These are phyloP conservation scores for Kockovaella imperatae DNA, from an alignment of 768 basidiomycete species.

Conservation along the genomic window DNA sequence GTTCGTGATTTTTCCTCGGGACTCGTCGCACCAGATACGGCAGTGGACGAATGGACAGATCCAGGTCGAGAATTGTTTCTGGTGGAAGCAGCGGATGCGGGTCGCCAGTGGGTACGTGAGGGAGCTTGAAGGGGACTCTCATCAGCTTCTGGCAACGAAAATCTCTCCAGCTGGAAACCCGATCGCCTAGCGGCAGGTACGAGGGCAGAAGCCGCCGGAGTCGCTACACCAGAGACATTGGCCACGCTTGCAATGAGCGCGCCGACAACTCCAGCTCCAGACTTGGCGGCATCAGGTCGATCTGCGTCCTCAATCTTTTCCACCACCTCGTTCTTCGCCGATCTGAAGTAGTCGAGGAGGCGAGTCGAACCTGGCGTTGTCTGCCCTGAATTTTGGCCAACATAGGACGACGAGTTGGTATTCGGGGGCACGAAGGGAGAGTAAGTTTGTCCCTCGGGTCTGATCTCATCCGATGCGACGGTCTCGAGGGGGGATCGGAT, in stretches of 20 bases:
- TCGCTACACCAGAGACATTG: constrained; percentile 55
- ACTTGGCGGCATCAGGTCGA: constrained; percentile 48
- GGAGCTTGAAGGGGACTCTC: constrained; percentile 1
- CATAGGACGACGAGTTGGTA: no score
- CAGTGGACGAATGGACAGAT: constrained; percentile 32
- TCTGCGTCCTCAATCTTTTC: constrained; percentile 25
- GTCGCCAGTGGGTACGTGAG: no score
- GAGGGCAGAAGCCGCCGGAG: constrained; percentile 45
- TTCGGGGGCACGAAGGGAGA: no score
- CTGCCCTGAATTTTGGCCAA: no score
- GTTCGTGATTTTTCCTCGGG: constrained; percentile 8
- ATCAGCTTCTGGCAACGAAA: constrained; percentile 24
- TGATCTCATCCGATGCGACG: constrained; percentile 14
- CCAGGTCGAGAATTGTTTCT: constrained; percentile 21
- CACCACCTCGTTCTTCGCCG: constrained; percentile 11
- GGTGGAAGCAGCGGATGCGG: constrained; percentile 13
- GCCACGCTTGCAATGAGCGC: constrained; percentile 65
- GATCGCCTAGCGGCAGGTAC: constrained; percentile 58
- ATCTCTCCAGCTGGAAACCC: constrained; percentile 63
- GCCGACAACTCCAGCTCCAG: constrained; percentile 59
- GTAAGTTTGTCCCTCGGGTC: no score
- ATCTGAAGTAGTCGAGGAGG: no score
- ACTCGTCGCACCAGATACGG: constrained; percentile 22
- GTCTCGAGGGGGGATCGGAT: constrained; percentile 11
- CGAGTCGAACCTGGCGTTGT: no score